Evolutionary conservation across 2,329 filamentous ascomycete genomes (phyloP).

Genomic region (Purpureocillium lavendulum): DNA sequence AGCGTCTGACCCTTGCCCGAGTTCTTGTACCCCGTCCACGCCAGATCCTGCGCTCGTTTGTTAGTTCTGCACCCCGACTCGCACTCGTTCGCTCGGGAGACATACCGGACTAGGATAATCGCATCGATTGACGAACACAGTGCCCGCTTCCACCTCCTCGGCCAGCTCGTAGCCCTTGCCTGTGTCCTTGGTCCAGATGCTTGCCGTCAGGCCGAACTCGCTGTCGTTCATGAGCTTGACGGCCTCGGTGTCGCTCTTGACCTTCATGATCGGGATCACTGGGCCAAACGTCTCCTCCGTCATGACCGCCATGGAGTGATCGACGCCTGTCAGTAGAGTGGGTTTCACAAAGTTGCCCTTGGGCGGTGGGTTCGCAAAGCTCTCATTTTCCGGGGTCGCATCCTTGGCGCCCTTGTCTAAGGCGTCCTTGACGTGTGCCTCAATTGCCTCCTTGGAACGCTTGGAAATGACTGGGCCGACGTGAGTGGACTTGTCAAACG

Average conservation of each 20-base stretch:
- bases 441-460: conserved; percentile 66
- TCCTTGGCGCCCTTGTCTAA: conserved; percentile 76
- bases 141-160: conserved; percentile 80
- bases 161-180: conserved; percentile 66
- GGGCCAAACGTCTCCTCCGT: conserved; percentile 92
- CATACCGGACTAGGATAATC: conserved; percentile 87
- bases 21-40: conserved; percentile 98
- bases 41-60: conserved; percentile 56
- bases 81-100: conserved; percentile 13
- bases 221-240: conserved; percentile 87
- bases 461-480: conserved; percentile 85
- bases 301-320: conserved; percentile 83
- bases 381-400: conserved; percentile 72
- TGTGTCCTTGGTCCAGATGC: conserved; percentile 91
- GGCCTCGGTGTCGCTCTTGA: conserved; percentile 73
- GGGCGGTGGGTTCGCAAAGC: conserved; percentile 63
- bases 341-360: conserved; percentile 86
- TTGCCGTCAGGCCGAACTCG: conserved; percentile 90
- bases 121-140: conserved; percentile 91
- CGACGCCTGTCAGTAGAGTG: conserved; percentile 70
- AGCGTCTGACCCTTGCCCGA: conserved; percentile 87
- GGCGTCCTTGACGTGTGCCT: conserved; percentile 74
- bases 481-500: conserved; percentile 68
- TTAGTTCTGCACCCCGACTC: conserved; percentile 1
- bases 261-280: conserved; percentile 83